phyloP scores from a whole-genome alignment of 495 filamentous ascomycete genomes.

The Corynascus novoguineensis region DNA sequence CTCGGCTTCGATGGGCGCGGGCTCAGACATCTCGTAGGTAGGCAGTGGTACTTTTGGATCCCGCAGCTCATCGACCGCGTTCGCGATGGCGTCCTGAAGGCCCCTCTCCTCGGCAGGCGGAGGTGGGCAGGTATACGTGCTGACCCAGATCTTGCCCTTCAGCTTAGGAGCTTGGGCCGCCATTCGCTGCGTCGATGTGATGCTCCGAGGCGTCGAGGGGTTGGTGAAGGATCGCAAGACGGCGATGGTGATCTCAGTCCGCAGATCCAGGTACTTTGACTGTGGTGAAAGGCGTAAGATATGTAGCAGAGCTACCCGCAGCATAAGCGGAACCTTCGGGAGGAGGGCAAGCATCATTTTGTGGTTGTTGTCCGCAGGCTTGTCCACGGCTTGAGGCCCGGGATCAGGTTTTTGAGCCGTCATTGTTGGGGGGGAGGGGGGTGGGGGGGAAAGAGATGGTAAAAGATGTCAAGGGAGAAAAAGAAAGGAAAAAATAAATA shows the following conservation, averaged over 20 bases:
- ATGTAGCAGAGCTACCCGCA: constrained; percentile 63
- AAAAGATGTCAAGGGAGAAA: background rate
- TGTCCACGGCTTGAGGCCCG: background rate
- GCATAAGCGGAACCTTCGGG: constrained; percentile 58
- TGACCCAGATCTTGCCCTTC: constrained; percentile 78
- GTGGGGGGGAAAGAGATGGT: background rate
- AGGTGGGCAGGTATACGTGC: constrained; percentile 54
- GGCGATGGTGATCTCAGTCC: constrained; percentile 66
- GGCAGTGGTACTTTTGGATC: constrained; percentile 32
- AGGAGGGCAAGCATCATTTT: constrained; percentile 45
- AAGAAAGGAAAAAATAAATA: no score
- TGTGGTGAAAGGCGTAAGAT: constrained; percentile 58
- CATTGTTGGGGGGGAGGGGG: background rate
- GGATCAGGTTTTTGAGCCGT: background rate
- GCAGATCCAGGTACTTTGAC: constrained; percentile 70
- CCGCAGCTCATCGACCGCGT: constrained; percentile 61
- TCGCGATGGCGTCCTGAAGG: constrained; percentile 54
- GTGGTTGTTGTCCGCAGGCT: constrained; percentile 23
- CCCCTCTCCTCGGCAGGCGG: constrained; percentile 41
- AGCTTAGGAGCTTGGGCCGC: constrained; percentile 59
- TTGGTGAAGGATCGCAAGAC: constrained; percentile 61
- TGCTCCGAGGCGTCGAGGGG: constrained; percentile 35
- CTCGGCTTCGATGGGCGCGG: constrained; percentile 66
- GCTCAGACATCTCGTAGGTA: constrained; percentile 46
- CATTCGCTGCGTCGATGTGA: constrained; percentile 60